A percentile compares a stretch with the other conserved stretches of the same genome.
phyloP scores from a whole-genome alignment of 345 rosid species.

The Hevea brasiliensis region DNA sequence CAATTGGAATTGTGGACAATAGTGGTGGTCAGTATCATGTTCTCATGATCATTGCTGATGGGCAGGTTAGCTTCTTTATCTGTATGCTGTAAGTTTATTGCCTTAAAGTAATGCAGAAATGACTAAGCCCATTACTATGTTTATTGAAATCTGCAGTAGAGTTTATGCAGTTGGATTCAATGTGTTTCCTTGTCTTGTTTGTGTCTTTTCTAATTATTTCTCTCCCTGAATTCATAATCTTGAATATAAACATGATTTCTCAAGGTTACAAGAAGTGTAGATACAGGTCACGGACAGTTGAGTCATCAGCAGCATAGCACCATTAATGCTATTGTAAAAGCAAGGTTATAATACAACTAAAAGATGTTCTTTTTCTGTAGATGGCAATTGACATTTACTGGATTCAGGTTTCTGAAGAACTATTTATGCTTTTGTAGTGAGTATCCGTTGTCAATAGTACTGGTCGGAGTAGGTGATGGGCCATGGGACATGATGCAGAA shows the following conservation, averaged over 20 bases:
- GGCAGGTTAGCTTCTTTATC: slow-evolving; percentile 17
- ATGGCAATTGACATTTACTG: background rate
- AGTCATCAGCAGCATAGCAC: slow-evolving; percentile 28
- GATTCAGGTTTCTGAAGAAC: background rate
- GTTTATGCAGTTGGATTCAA: background rate
- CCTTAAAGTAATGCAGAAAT: background rate
- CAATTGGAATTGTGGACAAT: slow-evolving; percentile 17
- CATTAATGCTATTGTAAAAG: slow-evolving; percentile 24
- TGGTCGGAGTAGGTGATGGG: slow-evolving; percentile 33
- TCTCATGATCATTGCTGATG: slow-evolving; percentile 28
- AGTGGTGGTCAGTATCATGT: slow-evolving; percentile 34
- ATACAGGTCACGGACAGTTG: slow-evolving; percentile 5
- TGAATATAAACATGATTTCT: background rate
- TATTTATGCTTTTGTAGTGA: slow-evolving; percentile 10
- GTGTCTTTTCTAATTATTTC: background rate
- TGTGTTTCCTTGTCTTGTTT: background rate
- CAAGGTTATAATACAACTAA: slow-evolving; percentile 10
- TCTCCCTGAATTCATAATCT: background rate
- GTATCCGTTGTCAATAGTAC: slow-evolving; percentile 25
- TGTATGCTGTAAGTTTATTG: background rate
- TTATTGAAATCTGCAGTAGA: background rate
- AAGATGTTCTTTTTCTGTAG: background rate
- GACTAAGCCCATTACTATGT: background rate
- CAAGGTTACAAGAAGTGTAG: slow-evolving; percentile 27
- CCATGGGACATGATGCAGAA: slow-evolving; percentile 31